These are phyloP conservation scores for Phialophora macrospora DNA, from an alignment of 2,329 filamentous ascomycete species.

Conservation along the genomic window DNA sequence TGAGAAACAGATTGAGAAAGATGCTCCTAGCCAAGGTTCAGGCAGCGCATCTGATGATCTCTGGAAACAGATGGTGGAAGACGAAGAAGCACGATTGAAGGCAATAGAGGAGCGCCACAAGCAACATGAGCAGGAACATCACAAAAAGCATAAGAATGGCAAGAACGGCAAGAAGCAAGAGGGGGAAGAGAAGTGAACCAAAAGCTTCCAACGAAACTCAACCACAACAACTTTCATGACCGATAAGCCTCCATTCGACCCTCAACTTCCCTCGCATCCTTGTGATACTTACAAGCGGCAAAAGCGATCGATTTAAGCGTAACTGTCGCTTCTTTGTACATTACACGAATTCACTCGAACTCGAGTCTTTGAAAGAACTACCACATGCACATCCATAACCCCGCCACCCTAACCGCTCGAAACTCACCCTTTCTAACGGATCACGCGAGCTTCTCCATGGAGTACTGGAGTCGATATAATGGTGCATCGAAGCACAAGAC, in stretches of 20 bases:
- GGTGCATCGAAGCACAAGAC: not conserved
- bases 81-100: constrained; percentile 54
- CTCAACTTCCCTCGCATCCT: not conserved
- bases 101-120: constrained; percentile 46
- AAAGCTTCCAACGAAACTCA: not conserved
- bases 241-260: not conserved
- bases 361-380: not conserved
- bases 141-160: constrained; percentile 33
- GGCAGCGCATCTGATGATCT: constrained; percentile 61
- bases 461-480: not conserved
- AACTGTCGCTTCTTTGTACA: not conserved
- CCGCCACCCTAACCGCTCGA: too few species aligned
- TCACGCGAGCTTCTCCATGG: not conserved
- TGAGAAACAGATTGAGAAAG: constrained; percentile 71
- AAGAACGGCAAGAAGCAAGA: constrained; percentile 36
- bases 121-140: constrained; percentile 38
- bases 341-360: not conserved
- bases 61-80: constrained; percentile 70
- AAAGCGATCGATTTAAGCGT: not conserved
- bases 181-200: constrained; percentile 14
- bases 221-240: not conserved
- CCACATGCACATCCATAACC: not conserved
- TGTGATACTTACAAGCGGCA: not conserved
- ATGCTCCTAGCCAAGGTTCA: constrained; percentile 22
- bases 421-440: not conserved